Base-by-base conservation (phyloP, 176 grass and related monocot species). In the Oryza australiensis region DNA sequence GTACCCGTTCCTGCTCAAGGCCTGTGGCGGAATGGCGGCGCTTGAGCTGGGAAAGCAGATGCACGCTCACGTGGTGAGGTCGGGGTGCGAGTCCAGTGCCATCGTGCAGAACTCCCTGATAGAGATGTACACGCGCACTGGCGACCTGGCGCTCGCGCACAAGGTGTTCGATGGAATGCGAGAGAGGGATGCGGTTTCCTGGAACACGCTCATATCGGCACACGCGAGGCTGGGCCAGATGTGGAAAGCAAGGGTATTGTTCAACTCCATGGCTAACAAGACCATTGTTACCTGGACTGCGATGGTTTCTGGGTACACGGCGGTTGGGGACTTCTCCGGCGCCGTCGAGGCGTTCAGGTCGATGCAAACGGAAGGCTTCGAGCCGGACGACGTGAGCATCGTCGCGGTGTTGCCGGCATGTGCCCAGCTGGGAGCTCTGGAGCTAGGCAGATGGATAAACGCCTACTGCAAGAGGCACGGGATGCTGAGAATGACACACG, bases 201-300 rank as follows among this genome's bases (percentile, higher is more conserved):
- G 92, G 92, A 94, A 94, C 79, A 91, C 74, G 45, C 77, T 94
- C 9, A 85, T 94, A 64, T 89, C 92, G 12, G 89, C 92, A 9
- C 89, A 94, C 12, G 92, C 84, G 23, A 70, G 86, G 33, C 26
- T 82, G 33, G 81, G 89, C 5, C 77, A 83, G 42, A 87, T 91
- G 87, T 76, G 70, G 81, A 91, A 26, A 49, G 87, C 89, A 10
- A 74, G 69, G 40, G 53, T 55, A 0, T 27, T 94, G 28, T 94
- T 94, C 41, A 26, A 79, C 28, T 79, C 64, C 6, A 94, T 91
- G 92, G 87, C 92, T 0, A 70, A 53, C 1, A 91, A 84, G 85
- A 91, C 87, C 0, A 65, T 94, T 15, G 89, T 91, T 23, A 87
- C 89, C 40, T 94, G 89, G 92, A 94, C 89, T 1, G 89, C 84